Percentiles rank a stretch among this genome's conserved stretches.
Conservation (phyloP, 2,329 filamentous ascomycete genomes). For the Bisporella sp. region DNA sequence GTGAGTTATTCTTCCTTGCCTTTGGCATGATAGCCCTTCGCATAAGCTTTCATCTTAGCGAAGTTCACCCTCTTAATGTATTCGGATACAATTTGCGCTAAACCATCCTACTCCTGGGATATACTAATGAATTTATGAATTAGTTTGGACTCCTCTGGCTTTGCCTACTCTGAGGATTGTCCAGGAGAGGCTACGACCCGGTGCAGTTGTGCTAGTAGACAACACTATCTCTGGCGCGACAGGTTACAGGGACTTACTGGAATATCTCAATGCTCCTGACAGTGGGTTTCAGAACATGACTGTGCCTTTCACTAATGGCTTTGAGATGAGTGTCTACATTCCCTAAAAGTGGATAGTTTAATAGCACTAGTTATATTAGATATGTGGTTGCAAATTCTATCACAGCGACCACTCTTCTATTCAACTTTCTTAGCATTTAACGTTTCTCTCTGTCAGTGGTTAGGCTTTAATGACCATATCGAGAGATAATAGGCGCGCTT, state of each 20-base stretch:
- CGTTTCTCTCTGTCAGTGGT: too few relatives aligned
- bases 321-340: conserved; percentile 37
- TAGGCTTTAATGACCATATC: too few relatives aligned
- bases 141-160: conserved; percentile 49
- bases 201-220: conserved; percentile 42
- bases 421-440: too few relatives aligned
- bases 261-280: conserved; percentile 35
- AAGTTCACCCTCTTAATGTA: too few relatives aligned
- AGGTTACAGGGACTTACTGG: conserved; percentile 41
- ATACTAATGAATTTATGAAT: background rate
- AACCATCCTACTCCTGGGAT: background rate
- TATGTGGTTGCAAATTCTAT: too few relatives aligned
- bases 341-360: background rate
- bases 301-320: conserved; percentile 39
- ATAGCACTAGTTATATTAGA: too few relatives aligned
- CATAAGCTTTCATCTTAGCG: background rate
- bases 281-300: conserved; percentile 44
- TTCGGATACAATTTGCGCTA: too few relatives aligned
- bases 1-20: conserved; percentile 34
- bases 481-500: too few relatives aligned
- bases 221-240: conserved; percentile 35
- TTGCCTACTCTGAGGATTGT: conserved; percentile 44
- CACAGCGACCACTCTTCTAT: too few relatives aligned
- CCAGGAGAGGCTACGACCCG: conserved; percentile 36
- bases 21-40: background rate